Conservation (phyloP, 306 rosid species). For the Adenanthera pavonina region DNA sequence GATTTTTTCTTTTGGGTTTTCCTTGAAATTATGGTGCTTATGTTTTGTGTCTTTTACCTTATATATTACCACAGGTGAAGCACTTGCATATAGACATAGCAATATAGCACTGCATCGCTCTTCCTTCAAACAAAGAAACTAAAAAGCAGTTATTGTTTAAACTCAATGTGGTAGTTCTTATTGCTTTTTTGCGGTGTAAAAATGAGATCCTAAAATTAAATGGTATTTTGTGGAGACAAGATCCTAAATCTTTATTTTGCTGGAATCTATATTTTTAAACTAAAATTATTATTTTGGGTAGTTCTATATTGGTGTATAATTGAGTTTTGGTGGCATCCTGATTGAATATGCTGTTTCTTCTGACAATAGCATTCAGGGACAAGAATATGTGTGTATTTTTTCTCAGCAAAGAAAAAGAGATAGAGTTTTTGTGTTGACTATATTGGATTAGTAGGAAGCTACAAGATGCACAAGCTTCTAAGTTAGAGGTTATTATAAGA, state of each 20-base stretch:
- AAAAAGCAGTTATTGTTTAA: slow-evolving; percentile 24
- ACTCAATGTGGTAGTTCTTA: slow-evolving; percentile 16
- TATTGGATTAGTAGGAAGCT: neutral
- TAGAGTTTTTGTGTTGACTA: neutral
- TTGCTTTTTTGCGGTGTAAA: slow-evolving; percentile 19
- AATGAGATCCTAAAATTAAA: slow-evolving; percentile 31
- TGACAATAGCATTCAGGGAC: neutral
- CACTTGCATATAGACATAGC: slow-evolving; percentile 8
- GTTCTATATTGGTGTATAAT: neutral
- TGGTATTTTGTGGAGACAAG: neutral
- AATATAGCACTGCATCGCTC: neutral
- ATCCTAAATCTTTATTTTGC: neutral
- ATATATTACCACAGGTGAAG: slow-evolving; percentile 1
- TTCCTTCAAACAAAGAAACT: slow-evolving; percentile 1
- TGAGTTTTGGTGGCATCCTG: slow-evolving; percentile 15
- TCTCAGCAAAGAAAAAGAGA: neutral
- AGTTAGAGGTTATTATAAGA: slow-evolving; percentile 15
- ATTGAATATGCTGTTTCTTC: neutral
- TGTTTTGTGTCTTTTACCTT: slow-evolving; percentile 30
- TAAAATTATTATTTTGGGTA: neutral
- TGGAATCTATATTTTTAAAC: neutral
- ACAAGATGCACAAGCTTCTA: slow-evolving; percentile 17
- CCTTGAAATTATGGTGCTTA: slow-evolving; percentile 11
- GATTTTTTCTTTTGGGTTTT: slow-evolving; percentile 21
- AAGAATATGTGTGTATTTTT: neutral